Percentiles rank a stretch among this genome's conserved stretches.
These are phyloP conservation scores for Eucalyptus coolabah DNA, from an alignment of 345 rosid genomes.

Conservation along the genomic window DNA sequence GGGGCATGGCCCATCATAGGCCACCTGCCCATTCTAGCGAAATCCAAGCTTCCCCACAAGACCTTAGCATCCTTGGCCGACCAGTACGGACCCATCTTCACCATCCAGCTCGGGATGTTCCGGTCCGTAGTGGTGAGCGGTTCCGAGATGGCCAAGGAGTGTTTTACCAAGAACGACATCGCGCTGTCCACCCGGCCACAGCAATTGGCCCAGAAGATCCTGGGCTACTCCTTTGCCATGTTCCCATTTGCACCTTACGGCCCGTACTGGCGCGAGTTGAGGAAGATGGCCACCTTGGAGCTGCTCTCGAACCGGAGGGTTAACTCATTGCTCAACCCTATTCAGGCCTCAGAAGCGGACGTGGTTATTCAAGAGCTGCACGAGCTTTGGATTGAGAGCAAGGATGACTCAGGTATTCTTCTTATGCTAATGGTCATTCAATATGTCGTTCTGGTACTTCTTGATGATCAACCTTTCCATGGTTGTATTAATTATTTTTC, in stretches of 20 bases:
- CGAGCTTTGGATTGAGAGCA: not conserved
- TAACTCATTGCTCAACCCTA: not conserved
- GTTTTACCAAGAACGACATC: no score
- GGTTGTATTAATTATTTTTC: not conserved
- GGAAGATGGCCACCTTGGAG: slow-evolving; percentile 6
- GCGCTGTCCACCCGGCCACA: no score
- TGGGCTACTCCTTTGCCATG: slow-evolving; percentile 10
- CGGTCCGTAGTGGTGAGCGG: no score
- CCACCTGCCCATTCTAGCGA: no score
- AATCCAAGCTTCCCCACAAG: no score
- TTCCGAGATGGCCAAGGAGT: no score
- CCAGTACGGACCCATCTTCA: no score
- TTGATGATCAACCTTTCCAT: not conserved
- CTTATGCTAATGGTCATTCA: not conserved
- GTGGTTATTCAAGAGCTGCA: not conserved
- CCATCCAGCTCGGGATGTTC: no score
- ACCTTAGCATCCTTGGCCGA: no score
- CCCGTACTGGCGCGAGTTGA: slow-evolving; percentile 16
- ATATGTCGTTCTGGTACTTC: not conserved
- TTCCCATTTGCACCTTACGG: slow-evolving; percentile 3
- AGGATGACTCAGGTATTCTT: not conserved
- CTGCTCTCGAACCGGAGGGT: slow-evolving; percentile 9
- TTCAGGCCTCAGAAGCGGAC: not conserved
- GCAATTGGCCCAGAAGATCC: no score
- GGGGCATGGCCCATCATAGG: no score